Percentiles rank a stretch among this genome's conserved stretches.
These are phyloP conservation scores for Thielaviopsis musarum DNA, from an alignment of 2,329 filamentous ascomycete species.

Conservation along the genomic window DNA sequence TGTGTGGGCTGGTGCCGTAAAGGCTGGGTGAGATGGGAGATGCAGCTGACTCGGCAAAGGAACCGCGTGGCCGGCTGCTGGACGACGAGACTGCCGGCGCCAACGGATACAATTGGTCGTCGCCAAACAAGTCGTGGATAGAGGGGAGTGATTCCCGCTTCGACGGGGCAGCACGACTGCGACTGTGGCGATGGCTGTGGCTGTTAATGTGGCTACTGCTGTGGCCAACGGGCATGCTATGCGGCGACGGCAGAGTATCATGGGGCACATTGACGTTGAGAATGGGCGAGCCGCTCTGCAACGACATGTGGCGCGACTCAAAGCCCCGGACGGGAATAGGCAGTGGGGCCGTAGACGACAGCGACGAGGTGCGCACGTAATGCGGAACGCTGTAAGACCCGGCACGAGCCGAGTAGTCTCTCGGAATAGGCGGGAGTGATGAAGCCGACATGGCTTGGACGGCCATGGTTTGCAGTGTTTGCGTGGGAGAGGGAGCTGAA, in stretches of 20 bases:
- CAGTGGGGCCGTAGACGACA: background rate
- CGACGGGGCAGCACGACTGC: background rate
- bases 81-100: background rate
- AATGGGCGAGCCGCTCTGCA: background rate
- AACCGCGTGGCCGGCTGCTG: background rate
- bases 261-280: background rate
- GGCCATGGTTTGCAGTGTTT: conserved; percentile 2
- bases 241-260: background rate
- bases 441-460: conserved; percentile 8
- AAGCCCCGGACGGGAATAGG: conserved; percentile 1
- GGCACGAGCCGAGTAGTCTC: background rate
- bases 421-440: background rate
- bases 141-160: background rate
- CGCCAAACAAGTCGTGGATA: conserved; percentile 5
- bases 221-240: background rate
- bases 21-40: conserved; percentile 2
- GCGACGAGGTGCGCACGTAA: conserved; percentile 3
- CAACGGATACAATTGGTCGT: background rate
- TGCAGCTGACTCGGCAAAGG: background rate
- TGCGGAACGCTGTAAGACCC: background rate
- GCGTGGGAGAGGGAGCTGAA: background rate
- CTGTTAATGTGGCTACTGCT: background rate
- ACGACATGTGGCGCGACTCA: background rate
- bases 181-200: background rate
- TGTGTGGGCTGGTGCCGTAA: conserved; percentile 8